Base-by-base conservation (phyloP, 2,329 filamentous ascomycete species). In the Lizonia empirigonia region DNA sequence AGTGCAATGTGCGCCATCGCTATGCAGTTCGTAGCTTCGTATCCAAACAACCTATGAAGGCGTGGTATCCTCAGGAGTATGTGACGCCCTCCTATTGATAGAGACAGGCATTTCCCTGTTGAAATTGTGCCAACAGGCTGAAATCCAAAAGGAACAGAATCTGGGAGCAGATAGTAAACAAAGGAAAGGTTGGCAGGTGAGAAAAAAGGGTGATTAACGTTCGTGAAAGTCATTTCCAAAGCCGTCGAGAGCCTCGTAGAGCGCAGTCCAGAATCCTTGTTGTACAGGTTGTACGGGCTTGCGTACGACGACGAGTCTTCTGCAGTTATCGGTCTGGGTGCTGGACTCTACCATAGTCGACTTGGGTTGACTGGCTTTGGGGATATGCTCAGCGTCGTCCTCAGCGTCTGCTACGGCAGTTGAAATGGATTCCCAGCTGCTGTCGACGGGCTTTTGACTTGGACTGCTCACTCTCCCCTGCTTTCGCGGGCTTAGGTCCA, bases 211-310 rank as follows among this genome's bases (percentile, higher is more conserved):
- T 20, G 13, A 33, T 47, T 33, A 52, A 15, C 36, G 49, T 33
- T 52, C 49, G 13, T 52, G 49, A 26, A 53, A 29, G 26, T 53
- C 39, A 4, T 49, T 47, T 8, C 62, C 56, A 47, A 65, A 53
- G 2, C 47, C 42, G 30, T 67, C 64, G 13, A 67, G 35, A 0
- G 64, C 63, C 15, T 63, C 58, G 5, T 53, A 59, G 34, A 67
- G 41, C 0, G 60, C 57, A 12, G 49, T 34, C 64, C 64, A 67
- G 38, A 67, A 64, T 40, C 58, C 57, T 2, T 53, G 40, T 36
- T 32, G 35, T 16, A 29, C 34, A 10, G 48, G 20, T 22, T 39
- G 49, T 23, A n/a, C 41, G 6, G 61, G 58, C 26, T 50, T 44
- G 23, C 58, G 56, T 12, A 58, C 42, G 16, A 58, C 46, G 19